Evolutionary conservation across 2,329 filamentous ascomycete genomes (phyloP), one percentile per base, ranked within the genome.

Genomic region (Fusarium multiceps): DNA sequence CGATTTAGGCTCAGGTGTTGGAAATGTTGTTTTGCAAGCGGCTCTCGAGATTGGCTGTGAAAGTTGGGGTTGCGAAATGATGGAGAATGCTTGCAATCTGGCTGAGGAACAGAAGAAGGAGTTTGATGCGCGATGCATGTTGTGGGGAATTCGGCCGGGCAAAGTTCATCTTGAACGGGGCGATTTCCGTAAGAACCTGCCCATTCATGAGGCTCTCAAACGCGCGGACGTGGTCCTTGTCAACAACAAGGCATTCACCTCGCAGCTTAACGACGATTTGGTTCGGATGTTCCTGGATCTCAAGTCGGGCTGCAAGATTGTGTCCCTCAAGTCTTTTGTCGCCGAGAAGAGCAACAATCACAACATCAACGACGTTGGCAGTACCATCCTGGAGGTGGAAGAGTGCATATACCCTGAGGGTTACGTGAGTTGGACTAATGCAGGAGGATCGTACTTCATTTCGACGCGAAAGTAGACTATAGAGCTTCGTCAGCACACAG

Each of bases 221-320:
- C 89, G 90, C 57, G 95, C 96, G 3, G 96, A 99, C 78, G 94
- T 98, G n/a, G 89, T 99, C 20, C 87, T 99, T 27, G 95, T 98
- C 74, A 99, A 99, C 84, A 99, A 99, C 81, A 94, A 98, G 81
- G 96, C 94, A 4, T 99, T 99, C 80, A 94, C 91, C 8, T 91
- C 94, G 16, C 87, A 91, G 73, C 87, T 98, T 58, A 99, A 98
- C 80, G 91, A 93, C 76, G 88, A 89, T 66, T 85, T 99, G 47
- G 89, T 95, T 71, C 89, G 93, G 74, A 93, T 97, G 83, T 98
- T 99, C 76, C 83, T 99, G 64, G 96, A 99, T 76, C 84, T 98
- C 68, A 98, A 98, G 81, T 87, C 92, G 57, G 95, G 95, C 4
- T 94, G 92, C 80, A 92, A 92, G 79, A 92, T 99, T 59, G 91